Evolutionary conservation across 2,329 filamentous ascomycete species (phyloP).

Genomic region (Cucurbitaria berberidis): DNA sequence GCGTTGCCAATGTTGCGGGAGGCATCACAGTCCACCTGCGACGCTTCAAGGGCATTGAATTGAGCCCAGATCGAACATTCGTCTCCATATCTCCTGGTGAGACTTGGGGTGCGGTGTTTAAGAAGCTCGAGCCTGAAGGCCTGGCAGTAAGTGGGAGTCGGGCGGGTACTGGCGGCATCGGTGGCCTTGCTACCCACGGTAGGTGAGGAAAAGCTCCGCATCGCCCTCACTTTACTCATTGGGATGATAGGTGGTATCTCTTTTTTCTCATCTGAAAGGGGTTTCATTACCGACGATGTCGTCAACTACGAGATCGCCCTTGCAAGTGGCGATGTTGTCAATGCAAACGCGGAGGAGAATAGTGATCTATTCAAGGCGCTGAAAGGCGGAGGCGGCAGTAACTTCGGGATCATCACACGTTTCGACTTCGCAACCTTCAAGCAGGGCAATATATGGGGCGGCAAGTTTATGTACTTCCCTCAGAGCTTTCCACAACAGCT

Average conservation of each 20-base stretch:
- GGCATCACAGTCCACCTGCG: background rate
- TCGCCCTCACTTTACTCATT: background rate
- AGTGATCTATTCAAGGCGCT: background rate
- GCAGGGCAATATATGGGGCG: slow-evolving; percentile 13
- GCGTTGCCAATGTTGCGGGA: background rate
- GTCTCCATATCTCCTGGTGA: slow-evolving; percentile 1
- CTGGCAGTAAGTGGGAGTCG: background rate
- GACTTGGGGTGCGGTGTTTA: background rate
- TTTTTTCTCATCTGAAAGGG: background rate
- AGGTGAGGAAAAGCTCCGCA: background rate
- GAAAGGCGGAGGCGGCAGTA: background rate
- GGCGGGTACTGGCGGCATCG: background rate
- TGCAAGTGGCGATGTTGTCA: background rate
- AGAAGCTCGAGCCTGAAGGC: slow-evolving; percentile 1
- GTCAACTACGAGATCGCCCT: background rate
- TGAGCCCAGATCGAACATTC: background rate
- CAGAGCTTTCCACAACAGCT: slow-evolving; percentile 1
- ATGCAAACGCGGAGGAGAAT: background rate
- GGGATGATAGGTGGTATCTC: background rate
- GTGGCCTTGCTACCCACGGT: slow-evolving; percentile 1
- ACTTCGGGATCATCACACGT: slow-evolving; percentile 18
- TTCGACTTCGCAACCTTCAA: slow-evolving; percentile 23
- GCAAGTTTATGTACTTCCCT: slow-evolving; percentile 5
- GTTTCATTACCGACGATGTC: background rate
- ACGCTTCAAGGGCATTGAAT: slow-evolving; percentile 1